Base-by-base conservation (phyloP, 768 basidiomycete genomes). In the Xanthoconium stramineum region DNA sequence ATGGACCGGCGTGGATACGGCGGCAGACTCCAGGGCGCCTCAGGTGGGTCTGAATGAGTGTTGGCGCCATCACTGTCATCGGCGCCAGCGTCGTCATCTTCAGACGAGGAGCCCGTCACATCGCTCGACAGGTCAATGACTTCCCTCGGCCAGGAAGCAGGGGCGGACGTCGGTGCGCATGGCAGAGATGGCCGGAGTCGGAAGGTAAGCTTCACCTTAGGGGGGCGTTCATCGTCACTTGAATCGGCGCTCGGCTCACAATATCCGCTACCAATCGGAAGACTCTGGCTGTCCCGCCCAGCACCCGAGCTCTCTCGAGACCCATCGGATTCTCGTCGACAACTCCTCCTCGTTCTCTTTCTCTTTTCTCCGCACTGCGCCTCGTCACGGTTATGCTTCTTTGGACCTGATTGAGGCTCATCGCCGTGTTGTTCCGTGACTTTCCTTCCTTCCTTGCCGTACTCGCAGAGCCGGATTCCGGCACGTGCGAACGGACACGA, bases 401-500 rank as follows among this genome's bases (percentile, higher is more conserved):
- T 83, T 79, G 64, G 74, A 68, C 0, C 75, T 75, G 67, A 71
- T 73, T 50, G 69, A 52, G 20, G 45, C 12, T 64, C 67, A 53
- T 60, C 72, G 60, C 38, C 61, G 64, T 33, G 67, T 61, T 59
- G 62, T 69, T 60, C 59, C 40, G 48, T 36, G 37, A 20, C 64
- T 64, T 58, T 50, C 62, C 72, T 81, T 35, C 80, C 79, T 55
- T 76, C 74, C 65, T 83, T 81, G 19, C 74, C 76, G 67, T 88
- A 88, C 44, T 89, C 83, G 67, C 81, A 86, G 4, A 89, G 78
- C 37, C 83, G 78, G 48, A 91, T 86, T n/a, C 88, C 87, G 1
- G 81, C 85, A 55, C 83, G 78, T 6, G 85, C 74, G 67, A 91
- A 91, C 6, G 89, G 89, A 70, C 89, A 91, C 0, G 85, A 83